Conservation (phyloP, 331 rosid species). For the Acacia concinna region DNA sequence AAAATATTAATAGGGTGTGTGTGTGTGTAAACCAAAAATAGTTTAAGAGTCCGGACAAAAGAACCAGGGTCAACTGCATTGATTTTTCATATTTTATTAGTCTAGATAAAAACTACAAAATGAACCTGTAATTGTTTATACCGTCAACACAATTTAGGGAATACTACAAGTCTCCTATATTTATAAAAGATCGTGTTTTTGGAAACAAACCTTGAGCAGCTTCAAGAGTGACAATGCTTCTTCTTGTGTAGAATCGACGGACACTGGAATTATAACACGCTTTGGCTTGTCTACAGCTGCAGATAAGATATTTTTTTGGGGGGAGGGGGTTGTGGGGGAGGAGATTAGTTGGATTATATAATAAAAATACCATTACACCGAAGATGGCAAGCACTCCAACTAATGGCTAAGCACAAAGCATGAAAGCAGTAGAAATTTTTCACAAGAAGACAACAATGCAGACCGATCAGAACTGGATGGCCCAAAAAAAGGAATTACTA, state of each 20-base stretch:
- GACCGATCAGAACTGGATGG: not conserved
- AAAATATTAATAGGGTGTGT: not conserved
- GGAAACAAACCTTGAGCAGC: constrained; percentile 69
- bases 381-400: not conserved
- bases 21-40: not conserved
- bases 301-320: constrained; percentile 11
- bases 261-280: constrained; percentile 54
- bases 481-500: not conserved
- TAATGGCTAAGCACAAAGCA: not conserved
- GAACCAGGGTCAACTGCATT: constrained; percentile 11
- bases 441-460: not conserved
- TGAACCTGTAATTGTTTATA: not conserved
- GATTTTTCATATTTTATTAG: not conserved
- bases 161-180: constrained; percentile 1
- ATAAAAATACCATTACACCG: not conserved
- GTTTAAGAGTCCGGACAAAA: not conserved
- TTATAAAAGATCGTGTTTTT: constrained; percentile 15
- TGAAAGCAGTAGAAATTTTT: not conserved
- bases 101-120: not conserved
- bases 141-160: not conserved
- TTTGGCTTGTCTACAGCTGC: constrained; percentile 48
- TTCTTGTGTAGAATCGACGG: constrained; percentile 76
- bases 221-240: constrained; percentile 73
- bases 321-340: not conserved
- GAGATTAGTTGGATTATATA: not conserved